A percentile compares a stretch with the other conserved stretches of the same genome.
Conservation (phyloP, 345 rosid species). For the Mangifera indica region DNA sequence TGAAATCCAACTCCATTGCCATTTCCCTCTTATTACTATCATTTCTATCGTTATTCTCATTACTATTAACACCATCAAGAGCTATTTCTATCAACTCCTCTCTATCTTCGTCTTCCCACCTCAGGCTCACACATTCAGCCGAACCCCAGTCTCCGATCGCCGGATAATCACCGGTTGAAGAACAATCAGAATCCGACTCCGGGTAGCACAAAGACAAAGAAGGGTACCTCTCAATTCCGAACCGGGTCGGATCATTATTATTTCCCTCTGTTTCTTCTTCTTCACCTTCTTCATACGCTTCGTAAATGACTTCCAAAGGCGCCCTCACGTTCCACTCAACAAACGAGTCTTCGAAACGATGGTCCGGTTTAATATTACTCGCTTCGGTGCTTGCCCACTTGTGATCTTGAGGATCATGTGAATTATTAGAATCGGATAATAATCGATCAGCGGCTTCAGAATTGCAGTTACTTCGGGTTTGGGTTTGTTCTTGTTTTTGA, state of each 20-base stretch:
- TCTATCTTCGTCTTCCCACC: constrained; percentile 58
- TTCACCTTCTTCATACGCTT: constrained; percentile 55
- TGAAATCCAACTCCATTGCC: constrained; percentile 26
- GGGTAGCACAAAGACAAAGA: constrained; percentile 63
- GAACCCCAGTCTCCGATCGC: constrained; percentile 36
- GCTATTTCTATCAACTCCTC: constrained; percentile 78
- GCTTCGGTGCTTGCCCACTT: constrained; percentile 23
- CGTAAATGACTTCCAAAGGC: constrained; percentile 80
- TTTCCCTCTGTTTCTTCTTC: constrained; percentile 24
- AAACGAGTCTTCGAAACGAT: constrained; percentile 35
- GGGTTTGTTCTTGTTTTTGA: constrained; percentile 17
- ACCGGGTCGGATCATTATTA: constrained; percentile 13
- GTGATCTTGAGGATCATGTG: constrained; percentile 8
- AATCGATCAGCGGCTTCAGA: neutral
- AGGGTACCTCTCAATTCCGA: constrained; percentile 33
- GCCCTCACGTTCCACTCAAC: constrained; percentile 79
- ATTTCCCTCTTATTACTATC: constrained; percentile 20
- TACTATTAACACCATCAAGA: constrained; percentile 26
- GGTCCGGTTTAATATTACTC: constrained; percentile 6
- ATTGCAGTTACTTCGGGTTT: neutral
- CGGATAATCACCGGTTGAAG: constrained; percentile 41
- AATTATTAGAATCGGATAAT: neutral
- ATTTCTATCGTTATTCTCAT: neutral
- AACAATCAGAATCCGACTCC: constrained; percentile 52
- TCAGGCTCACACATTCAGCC: constrained; percentile 34